A percentile compares a stretch with the other conserved stretches of the same genome.
These are phyloP conservation scores for Scedosporium apiospermum DNA, from an alignment of 2,329 filamentous ascomycete species.

Conservation along the genomic window DNA sequence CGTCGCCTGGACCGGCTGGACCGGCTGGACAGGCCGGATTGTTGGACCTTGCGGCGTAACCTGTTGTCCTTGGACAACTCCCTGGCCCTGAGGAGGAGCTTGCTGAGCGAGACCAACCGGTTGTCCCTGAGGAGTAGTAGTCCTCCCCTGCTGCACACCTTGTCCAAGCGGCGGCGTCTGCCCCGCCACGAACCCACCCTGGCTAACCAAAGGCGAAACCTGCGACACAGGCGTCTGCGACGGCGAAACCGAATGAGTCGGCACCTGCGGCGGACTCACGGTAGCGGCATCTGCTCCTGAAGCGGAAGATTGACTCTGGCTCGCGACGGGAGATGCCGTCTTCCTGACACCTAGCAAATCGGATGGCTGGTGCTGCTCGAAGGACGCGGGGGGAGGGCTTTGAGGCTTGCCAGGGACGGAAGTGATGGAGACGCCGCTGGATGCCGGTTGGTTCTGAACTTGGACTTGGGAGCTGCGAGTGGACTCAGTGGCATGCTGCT, in stretches of 20 bases:
- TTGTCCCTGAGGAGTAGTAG: not conserved
- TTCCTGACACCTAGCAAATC: not conserved
- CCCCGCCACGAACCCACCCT: not conserved
- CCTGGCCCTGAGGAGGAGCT: not conserved
- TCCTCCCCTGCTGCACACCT: not conserved
- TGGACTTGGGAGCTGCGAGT: not conserved
- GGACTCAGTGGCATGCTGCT: not conserved
- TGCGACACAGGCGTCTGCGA: not conserved
- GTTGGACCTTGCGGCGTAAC: not conserved
- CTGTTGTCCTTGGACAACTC: not conserved
- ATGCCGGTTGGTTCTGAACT: not conserved
- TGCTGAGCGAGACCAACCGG: not conserved
- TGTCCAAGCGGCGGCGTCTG: not conserved
- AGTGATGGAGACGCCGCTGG: not conserved
- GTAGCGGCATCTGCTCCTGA: not conserved
- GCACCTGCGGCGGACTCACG: not conserved
- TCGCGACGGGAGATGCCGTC: not conserved
- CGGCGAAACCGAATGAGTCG: not conserved
- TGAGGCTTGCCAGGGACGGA: not conserved
- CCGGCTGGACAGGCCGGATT: not conserved
- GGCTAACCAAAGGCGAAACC: not conserved
- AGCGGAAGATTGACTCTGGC: not conserved
- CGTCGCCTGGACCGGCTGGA: not conserved
- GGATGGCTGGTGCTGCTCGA: not conserved
- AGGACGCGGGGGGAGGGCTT: not conserved